phyloP scores from a whole-genome alignment of 1,139 yeast species.

The Debaryomycetaceae sp. region DNA sequence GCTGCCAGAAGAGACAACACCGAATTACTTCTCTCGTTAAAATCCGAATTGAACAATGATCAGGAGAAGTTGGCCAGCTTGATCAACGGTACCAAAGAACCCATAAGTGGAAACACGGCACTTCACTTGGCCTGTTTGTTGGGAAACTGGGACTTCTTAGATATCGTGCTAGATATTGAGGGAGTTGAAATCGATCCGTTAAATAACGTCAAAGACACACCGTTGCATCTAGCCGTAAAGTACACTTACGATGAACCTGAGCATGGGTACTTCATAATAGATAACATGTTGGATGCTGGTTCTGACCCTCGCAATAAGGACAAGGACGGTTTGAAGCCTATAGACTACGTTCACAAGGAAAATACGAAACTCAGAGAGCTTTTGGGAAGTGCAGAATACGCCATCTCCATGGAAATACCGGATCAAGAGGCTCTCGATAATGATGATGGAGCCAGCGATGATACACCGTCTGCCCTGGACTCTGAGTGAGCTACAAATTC shows the following conservation, averaged over 20 bases:
- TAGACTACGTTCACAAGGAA: constrained; percentile 59
- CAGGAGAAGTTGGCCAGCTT: constrained; percentile 50
- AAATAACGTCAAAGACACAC: constrained; percentile 80
- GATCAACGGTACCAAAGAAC: constrained; percentile 69
- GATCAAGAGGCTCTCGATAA: constrained; percentile 21
- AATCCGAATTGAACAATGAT: constrained; percentile 44
- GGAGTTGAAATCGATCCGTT: constrained; percentile 88
- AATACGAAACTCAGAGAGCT: constrained; percentile 53
- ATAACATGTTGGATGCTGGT: constrained; percentile 87
- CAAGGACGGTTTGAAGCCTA: constrained; percentile 57
- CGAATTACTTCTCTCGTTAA: constrained; percentile 62
- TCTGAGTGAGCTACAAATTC: constrained; percentile 16
- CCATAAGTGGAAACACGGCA: constrained; percentile 73
- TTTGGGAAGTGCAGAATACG: constrained; percentile 81
- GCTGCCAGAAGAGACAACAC: constrained; percentile 86
- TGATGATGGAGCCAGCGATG: constrained; percentile 21
- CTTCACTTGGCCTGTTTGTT: constrained; percentile 77
- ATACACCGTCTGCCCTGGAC: constrained; percentile 35
- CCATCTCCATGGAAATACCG: constrained; percentile 42
- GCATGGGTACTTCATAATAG: constrained; percentile 76
- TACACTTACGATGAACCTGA: constrained; percentile 78
- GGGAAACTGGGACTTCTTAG: constrained; percentile 88
- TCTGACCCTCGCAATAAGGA: constrained; percentile 65
- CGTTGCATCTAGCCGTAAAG: constrained; percentile 80
- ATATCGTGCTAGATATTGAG: constrained; percentile 75